phyloP scores from a whole-genome alignment of 768 basidiomycete species.

The Suillus variegatus region DNA sequence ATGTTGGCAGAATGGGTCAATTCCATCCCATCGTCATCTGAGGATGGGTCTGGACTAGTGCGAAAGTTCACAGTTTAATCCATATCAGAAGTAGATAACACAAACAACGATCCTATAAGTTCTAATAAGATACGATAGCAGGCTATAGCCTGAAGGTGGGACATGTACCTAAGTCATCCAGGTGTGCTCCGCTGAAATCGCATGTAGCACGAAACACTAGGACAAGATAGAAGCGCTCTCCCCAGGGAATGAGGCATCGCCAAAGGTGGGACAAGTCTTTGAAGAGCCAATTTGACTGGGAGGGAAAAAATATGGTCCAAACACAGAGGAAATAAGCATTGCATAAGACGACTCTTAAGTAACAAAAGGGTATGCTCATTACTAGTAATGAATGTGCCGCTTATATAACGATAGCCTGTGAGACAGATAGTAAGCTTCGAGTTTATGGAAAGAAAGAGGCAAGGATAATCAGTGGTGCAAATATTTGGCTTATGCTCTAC shows the following conservation, averaged over 20 bases:
- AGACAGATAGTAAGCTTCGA: neutral
- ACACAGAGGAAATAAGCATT: neutral
- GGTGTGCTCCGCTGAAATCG: neutral
- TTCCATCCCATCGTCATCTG: too few species aligned
- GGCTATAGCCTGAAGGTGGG: neutral
- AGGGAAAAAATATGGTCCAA: neutral
- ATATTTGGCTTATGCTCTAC: conserved; percentile 68
- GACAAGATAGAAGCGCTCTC: conserved; percentile 21
- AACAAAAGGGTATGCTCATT: neutral
- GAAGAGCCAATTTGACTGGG: conserved; percentile 34
- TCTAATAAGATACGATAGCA: too few species aligned
- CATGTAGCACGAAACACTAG: neutral
- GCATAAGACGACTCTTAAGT: neutral
- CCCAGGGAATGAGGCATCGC: conserved; percentile 37
- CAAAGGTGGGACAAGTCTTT: conserved; percentile 17
- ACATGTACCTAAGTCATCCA: neutral
- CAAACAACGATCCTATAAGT: too few species aligned
- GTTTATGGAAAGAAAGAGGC: neutral
- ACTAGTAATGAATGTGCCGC: neutral
- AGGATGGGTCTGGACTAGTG: too few species aligned
- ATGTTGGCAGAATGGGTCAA: too few species aligned
- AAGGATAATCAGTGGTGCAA: conserved; percentile 58
- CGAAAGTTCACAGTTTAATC: too few species aligned
- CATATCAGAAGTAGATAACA: too few species aligned
- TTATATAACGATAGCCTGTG: neutral